Conservation (phyloP, 2,329 filamentous ascomycete species). For the Alternaria ventricosa region DNA sequence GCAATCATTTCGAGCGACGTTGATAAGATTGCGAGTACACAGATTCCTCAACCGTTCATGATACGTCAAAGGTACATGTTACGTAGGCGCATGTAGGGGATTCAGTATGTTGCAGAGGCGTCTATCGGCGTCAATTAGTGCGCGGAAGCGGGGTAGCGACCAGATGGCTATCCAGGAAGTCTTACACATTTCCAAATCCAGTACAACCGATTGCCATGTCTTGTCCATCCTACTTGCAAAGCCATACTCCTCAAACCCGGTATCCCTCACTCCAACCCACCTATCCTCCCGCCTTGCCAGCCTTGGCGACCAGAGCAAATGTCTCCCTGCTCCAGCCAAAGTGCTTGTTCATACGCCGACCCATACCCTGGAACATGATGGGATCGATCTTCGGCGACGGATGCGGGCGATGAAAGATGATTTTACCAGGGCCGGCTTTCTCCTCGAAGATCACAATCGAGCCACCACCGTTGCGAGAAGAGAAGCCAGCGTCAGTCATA, state of each 20-base stretch:
- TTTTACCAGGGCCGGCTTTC: constrained; percentile 9
- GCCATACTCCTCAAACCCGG: too few relatives aligned
- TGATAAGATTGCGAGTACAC: neutral
- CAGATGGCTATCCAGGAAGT: too few relatives aligned
- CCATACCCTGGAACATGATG: constrained; percentile 36
- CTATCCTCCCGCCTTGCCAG: too few relatives aligned
- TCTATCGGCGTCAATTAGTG: neutral
- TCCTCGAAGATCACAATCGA: constrained; percentile 26
- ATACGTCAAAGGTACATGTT: neutral
- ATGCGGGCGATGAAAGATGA: constrained; percentile 40
- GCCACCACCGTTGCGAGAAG: constrained; percentile 14
- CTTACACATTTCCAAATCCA: too few relatives aligned
- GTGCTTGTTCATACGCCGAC: constrained; percentile 36
- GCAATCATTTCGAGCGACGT: neutral
- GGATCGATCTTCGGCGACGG: constrained; percentile 32
- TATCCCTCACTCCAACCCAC: too few relatives aligned
- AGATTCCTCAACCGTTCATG: neutral
- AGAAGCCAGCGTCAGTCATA: constrained; percentile 25
- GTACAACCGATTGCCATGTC: too few relatives aligned
- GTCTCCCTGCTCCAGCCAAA: constrained; percentile 33
- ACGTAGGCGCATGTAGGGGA: neutral
- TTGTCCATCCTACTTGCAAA: too few relatives aligned
- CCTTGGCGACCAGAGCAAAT: constrained; percentile 15
- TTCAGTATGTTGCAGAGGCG: neutral
- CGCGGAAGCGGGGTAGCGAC: too few relatives aligned